Base-by-base conservation (phyloP, 768 basidiomycete genomes). In the Gloeopeniophorella convolvens region DNA sequence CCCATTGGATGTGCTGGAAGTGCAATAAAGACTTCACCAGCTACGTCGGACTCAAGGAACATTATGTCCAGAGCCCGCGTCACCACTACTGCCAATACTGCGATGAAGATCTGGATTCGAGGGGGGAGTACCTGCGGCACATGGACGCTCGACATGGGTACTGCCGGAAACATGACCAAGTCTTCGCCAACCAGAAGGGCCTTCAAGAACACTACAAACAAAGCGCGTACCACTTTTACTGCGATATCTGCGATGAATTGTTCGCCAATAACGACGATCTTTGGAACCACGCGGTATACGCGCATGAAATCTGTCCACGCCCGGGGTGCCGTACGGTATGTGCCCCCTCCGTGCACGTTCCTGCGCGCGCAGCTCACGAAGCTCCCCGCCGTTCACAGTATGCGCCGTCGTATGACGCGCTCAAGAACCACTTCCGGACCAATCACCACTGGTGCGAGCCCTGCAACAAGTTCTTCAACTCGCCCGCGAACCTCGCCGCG, bases 341-440 rank as follows among this genome's bases (percentile, higher is more conserved):
- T n/a, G n/a, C n/a, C n/a, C n/a, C n/a, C n/a, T n/a, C n/a, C n/a
- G n/a, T n/a, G n/a, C n/a, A n/a, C n/a, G n/a, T n/a, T n/a, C n/a
- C n/a, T n/a, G n/a, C n/a, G n/a, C n/a, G n/a, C n/a, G n/a, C n/a
- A n/a, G n/a, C n/a, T n/a, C n/a, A n/a, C n/a, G n/a, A n/a, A n/a
- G n/a, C n/a, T n/a, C n/a, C n/a, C n/a, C n/a, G n/a, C n/a, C n/a
- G n/a, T n/a, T n/a, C n/a, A n/a, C n/a, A n/a, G n/a, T n/a, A n/a
- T n/a, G n/a, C n/a, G n/a, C n/a, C n/a, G n/a, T n/a, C n/a, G n/a
- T n/a, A n/a, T n/a, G n/a, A n/a, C n/a, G n/a, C n/a, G n/a, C n/a
- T n/a, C n/a, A n/a, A n/a, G n/a, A n/a, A n/a, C n/a, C 81, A 82
- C 58, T 69, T 72, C 45, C 65, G 72, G 31, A 21, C 32, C 45